phyloP scores from a whole-genome alignment of 2,329 filamentous ascomycete species.

The Pseudogymnoascus sp. region DNA sequence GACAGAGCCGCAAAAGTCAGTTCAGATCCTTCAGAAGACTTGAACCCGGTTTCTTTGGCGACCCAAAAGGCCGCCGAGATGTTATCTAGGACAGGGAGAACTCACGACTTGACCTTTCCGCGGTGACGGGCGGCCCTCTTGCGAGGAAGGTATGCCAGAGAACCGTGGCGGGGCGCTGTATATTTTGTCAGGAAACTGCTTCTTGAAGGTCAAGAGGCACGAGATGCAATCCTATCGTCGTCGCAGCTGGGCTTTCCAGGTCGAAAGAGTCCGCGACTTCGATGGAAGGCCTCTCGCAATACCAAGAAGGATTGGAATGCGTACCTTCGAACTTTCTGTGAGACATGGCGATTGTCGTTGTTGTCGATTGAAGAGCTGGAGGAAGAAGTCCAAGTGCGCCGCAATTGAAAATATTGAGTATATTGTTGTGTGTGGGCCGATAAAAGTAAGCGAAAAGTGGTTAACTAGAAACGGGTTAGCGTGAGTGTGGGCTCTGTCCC shows the following conservation, averaged over 20 bases:
- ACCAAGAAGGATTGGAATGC: neutral
- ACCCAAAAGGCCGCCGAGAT: slow-evolving; percentile 12
- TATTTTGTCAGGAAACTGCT: slow-evolving; percentile 5
- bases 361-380: slow-evolving; percentile 10
- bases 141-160: slow-evolving; percentile 76
- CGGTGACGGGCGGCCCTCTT: slow-evolving; percentile 93
- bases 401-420: slow-evolving; percentile 11
- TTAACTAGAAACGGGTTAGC: neutral
- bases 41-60: slow-evolving; percentile 22
- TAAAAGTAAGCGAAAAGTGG: slow-evolving; percentile 8
- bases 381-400: slow-evolving; percentile 8
- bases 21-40: slow-evolving; percentile 16
- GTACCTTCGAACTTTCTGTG: slow-evolving; percentile 25
- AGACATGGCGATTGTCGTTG: slow-evolving; percentile 12
- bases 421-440: slow-evolving; percentile 10
- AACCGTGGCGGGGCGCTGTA: slow-evolving; percentile 89
- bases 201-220: neutral
- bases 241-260: slow-evolving; percentile 7
- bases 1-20: slow-evolving; percentile 21
- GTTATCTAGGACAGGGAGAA: slow-evolving; percentile 28
- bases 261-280: slow-evolving; percentile 3
- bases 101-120: slow-evolving; percentile 97
- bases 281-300: neutral
- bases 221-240: slow-evolving; percentile 6
- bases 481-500: neutral